A percentile compares a stretch with the other conserved stretches of the same genome.
Evolutionary conservation across 192 early-diverging fungal genomes (phyloP).

Genomic region (Jimgerdemannia flammicorona): DNA sequence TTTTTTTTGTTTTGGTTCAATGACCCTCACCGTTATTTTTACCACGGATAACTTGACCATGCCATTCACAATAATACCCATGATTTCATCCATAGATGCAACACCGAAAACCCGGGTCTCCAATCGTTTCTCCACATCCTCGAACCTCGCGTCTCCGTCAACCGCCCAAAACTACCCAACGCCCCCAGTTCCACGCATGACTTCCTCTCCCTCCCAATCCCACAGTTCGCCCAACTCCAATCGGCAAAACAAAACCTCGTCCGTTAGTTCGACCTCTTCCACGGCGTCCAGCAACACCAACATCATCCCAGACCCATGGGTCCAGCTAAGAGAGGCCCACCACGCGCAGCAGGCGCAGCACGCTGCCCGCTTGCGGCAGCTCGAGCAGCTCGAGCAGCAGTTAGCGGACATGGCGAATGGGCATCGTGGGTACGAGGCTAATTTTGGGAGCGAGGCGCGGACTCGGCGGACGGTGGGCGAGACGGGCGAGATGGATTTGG

Average conservation of each 20-base stretch:
- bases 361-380: neutral
- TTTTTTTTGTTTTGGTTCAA: neutral
- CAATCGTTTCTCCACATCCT: neutral
- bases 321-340: neutral
- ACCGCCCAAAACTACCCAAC: neutral
- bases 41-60: neutral
- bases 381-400: conserved; percentile 3
- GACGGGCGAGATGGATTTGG: neutral
- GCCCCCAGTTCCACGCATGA: neutral
- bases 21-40: neutral
- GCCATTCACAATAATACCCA: too few relatives aligned
- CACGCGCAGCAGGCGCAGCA: conserved; percentile 1
- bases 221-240: neutral
- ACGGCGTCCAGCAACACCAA: neutral
- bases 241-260: neutral
- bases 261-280: neutral
- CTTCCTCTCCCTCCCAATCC: neutral
- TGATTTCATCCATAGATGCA: neutral
- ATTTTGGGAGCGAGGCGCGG: neutral
- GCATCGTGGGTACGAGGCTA: neutral
- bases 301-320: neutral
- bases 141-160: neutral
- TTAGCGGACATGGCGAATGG: neutral
- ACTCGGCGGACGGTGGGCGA: neutral
- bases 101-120: neutral